These are phyloP conservation scores for Xylaria sp. DNA, from an alignment of 2,329 filamentous ascomycete genomes.

Conservation along the genomic window DNA sequence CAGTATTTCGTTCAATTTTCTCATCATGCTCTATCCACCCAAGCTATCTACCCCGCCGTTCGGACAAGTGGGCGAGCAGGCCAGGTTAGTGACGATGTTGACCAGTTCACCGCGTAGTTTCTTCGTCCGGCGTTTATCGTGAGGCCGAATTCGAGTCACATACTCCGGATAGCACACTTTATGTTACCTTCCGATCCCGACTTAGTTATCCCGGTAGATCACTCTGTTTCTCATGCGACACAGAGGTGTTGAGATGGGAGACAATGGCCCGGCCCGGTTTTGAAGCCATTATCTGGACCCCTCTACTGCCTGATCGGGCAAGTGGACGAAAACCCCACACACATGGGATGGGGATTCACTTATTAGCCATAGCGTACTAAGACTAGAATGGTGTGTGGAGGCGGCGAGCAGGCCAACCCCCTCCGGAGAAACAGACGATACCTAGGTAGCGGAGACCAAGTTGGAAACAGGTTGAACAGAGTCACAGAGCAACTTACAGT, in stretches of 20 bases:
- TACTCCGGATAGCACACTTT: slow-evolving; percentile 14
- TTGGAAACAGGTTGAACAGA: slow-evolving; percentile 21
- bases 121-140: slow-evolving; percentile 20
- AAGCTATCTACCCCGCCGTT: slow-evolving; percentile 23
- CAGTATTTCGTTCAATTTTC: neutral
- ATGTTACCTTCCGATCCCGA: slow-evolving; percentile 45
- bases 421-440: slow-evolving; percentile 29
- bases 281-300: slow-evolving; percentile 6
- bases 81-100: slow-evolving; percentile 12
- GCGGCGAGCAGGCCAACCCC: slow-evolving; percentile 14
- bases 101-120: neutral
- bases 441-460: slow-evolving; percentile 28
- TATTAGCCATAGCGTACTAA: neutral
- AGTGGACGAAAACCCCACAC: slow-evolving; percentile 27
- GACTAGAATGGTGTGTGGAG: slow-evolving; percentile 26
- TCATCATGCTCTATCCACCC: neutral
- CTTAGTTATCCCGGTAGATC: slow-evolving; percentile 43
- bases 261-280: slow-evolving; percentile 16
- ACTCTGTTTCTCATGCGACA: slow-evolving; percentile 15
- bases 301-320: slow-evolving; percentile 35
- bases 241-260: slow-evolving; percentile 3
- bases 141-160: slow-evolving; percentile 13
- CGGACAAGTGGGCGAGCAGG: neutral
- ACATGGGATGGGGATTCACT: slow-evolving; percentile 28
- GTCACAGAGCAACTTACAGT: slow-evolving; percentile 1